phyloP scores from a whole-genome alignment of 176 grass and related monocot species.

The Bolboschoenus planiculmis region DNA sequence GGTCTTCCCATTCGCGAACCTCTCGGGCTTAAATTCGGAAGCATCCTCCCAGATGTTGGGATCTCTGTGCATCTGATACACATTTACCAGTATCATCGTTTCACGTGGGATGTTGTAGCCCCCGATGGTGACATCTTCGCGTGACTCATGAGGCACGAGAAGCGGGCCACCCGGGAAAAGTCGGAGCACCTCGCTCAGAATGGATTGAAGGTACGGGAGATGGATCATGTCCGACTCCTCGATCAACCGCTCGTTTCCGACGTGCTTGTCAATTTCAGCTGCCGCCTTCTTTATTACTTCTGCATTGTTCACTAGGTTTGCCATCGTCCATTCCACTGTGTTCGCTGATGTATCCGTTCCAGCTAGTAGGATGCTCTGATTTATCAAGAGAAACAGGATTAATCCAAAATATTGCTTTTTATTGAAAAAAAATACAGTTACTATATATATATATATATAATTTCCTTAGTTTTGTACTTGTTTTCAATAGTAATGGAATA shows the following conservation, averaged over 20 bases:
- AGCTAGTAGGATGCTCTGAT: background rate
- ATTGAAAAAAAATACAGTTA: background rate
- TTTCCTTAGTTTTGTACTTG: background rate
- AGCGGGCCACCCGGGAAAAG: conserved; percentile 18
- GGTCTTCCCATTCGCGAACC: background rate
- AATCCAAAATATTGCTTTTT: background rate
- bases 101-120: conserved; percentile 22
- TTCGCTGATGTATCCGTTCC: conserved; percentile 29
- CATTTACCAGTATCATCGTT: conserved; percentile 29
- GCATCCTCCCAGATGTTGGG: conserved; percentile 13
- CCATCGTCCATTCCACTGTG: conserved; percentile 29
- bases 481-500: background rate
- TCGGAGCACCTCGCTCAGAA: conserved; percentile 21
- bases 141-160: conserved; percentile 23
- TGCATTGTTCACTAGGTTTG: conserved; percentile 18
- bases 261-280: conserved; percentile 14
- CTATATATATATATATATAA: background rate
- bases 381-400: background rate
- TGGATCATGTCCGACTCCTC: conserved; percentile 24
- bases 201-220: conserved; percentile 19
- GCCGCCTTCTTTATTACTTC: conserved; percentile 1
- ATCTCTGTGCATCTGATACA: conserved; percentile 28
- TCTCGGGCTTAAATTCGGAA: conserved; percentile 21
- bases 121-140: conserved; percentile 5
- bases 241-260: conserved; percentile 7